These are phyloP conservation scores for Vanrija sp. DNA, from an alignment of 1,284 basidiomycete genomes.

Conservation along the genomic window DNA sequence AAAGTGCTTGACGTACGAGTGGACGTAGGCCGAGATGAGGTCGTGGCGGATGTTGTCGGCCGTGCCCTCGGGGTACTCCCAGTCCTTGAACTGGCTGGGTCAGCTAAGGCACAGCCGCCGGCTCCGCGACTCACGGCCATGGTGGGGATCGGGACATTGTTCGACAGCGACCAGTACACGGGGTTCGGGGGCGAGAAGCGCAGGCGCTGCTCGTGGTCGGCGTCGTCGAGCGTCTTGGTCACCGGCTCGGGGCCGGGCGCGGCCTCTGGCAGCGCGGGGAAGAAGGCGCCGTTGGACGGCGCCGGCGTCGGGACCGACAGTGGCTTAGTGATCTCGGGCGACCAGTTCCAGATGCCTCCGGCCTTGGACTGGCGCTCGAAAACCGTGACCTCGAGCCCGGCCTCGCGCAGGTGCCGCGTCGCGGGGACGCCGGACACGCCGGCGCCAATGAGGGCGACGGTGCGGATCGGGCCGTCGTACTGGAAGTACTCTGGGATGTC, in stretches of 20 bases:
- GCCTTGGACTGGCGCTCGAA: conserved; percentile 52
- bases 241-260: neutral
- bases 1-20: conserved; percentile 46
- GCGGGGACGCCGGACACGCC: conserved; percentile 27
- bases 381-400: conserved; percentile 50
- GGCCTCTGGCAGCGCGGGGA: conserved; percentile 23
- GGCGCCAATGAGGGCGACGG: conserved; percentile 32
- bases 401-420: conserved; percentile 24
- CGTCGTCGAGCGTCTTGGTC: conserved; percentile 42
- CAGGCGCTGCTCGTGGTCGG: conserved; percentile 29
- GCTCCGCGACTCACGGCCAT: conserved; percentile 27
- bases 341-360: conserved; percentile 55
- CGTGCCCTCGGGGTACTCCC: conserved; percentile 24
- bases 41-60: conserved; percentile 23
- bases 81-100: conserved; percentile 27
- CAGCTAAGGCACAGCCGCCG: conserved; percentile 11
- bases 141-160: conserved; percentile 51
- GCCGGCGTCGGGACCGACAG: conserved; percentile 51
- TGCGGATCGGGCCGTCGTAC: conserved; percentile 16
- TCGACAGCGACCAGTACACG: conserved; percentile 50
- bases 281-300: conserved; percentile 49
- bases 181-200: conserved; percentile 50
- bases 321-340: conserved; percentile 47
- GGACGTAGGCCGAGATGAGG: conserved; percentile 27
- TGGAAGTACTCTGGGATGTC: conserved; percentile 2